Evolutionary conservation across 371 early-diverging fungal species (phyloP), one percentile per base, ranked within the genome.

Genomic region (Catenaria anguillulae): DNA sequence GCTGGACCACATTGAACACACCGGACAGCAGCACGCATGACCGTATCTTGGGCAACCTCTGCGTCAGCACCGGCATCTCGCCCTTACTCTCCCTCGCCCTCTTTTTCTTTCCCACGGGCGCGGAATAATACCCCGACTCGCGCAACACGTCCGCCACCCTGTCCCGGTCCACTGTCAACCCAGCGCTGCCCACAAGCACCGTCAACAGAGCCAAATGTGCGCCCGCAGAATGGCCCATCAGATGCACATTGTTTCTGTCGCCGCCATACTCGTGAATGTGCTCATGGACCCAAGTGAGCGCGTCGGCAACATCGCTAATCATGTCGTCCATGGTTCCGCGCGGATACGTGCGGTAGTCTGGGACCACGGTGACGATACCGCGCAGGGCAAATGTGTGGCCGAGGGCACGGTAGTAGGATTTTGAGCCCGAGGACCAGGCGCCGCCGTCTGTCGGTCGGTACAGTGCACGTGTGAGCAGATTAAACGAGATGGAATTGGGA

Each of bases 181-280:
- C 10, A 40, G 40, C 10, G 17, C 40, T 31, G n/a, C 76, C 77
- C 23, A 76, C 68, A 24, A 90, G 71, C 17, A 77, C 68, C 56
- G 88, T 67, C 60, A 84, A 74, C 5, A 74, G 70, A 0, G 80
- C 73, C 46, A 90, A 72, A 40, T 87, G 89, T 1, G 83, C 89
- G 33, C 90, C 92, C 0, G 85, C 87, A n/a, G 88, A 87, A 65
- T 92, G 90, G 2, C 92, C 92, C 1, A 81, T 70, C 2, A 92
- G 69, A 61, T 74, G 79, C 4, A 86, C 70, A 5, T 64, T 65
- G 13, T 70, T 58, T 3, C 70, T 69, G 56, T 68, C 66, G 55
- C 73, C 71, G 13, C 77, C 77, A 24, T 73, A 76, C 4, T 56
- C 60, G n/a, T 29, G 13, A 29, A 61, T 56, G 33, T 56, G 8